phyloP scores from a whole-genome alignment of 2,329 filamentous ascomycete species.

The Colletotrichum euphorbiae region DNA sequence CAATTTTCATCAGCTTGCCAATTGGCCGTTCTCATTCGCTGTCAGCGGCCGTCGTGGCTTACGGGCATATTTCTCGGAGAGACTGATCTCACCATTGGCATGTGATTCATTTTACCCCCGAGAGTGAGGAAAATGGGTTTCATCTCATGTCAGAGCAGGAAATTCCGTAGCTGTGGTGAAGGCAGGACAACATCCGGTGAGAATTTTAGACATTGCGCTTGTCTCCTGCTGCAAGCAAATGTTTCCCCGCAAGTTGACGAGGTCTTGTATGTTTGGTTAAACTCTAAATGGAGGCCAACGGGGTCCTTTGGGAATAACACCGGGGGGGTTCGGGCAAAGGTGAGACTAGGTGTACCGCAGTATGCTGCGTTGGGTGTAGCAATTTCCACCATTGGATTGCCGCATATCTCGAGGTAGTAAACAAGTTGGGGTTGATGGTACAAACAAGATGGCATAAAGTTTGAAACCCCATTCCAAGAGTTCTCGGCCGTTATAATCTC shows the following conservation, averaged over 20 bases:
- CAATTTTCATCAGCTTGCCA: neutral
- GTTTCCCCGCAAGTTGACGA: neutral
- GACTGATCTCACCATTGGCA: conserved; percentile 11
- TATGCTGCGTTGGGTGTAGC: neutral
- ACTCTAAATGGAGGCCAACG: neutral
- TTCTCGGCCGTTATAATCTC: too few relatives aligned
- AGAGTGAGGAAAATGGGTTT: neutral
- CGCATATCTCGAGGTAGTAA: neutral
- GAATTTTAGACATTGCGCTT: neutral
- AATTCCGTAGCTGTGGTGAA: neutral
- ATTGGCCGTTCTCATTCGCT: neutral
- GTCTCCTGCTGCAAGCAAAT: neutral
- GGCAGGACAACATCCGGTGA: neutral
- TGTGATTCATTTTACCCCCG: neutral
- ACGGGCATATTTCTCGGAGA: conserved; percentile 5
- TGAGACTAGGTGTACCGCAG: neutral
- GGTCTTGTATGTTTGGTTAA: neutral
- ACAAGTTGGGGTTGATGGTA: neutral
- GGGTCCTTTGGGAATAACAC: neutral
- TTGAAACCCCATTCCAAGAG: too few relatives aligned
- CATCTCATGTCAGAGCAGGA: neutral
- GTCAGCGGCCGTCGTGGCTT: neutral
- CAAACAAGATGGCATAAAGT: too few relatives aligned
- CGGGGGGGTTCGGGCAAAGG: neutral
- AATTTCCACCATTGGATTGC: neutral